Conservation (phyloP, 371 early-diverging fungal species). For the Mortierella sp. region DNA sequence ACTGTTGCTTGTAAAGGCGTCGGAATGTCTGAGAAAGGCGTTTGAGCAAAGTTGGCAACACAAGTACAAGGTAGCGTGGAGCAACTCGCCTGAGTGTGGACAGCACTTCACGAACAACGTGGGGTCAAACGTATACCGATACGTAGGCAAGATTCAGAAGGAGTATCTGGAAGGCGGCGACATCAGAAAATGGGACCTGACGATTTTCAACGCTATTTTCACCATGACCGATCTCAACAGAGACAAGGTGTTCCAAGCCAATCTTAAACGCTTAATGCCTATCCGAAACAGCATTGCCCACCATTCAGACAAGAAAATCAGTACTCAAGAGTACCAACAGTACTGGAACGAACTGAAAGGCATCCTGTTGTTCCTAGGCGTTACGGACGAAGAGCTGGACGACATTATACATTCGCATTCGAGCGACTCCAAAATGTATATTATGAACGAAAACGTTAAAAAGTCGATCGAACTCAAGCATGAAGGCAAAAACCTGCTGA, state of each 20-base stretch:
- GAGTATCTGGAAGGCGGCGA: conserved; percentile 35
- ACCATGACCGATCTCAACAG: conserved; percentile 44
- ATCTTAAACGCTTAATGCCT: conserved; percentile 34
- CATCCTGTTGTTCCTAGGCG: conserved; percentile 35
- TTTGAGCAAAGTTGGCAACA: conserved; percentile 40
- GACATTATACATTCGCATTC: conserved; percentile 40
- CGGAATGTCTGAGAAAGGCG: conserved; percentile 35
- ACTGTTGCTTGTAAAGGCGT: conserved; percentile 39
- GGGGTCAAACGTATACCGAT: conserved; percentile 27
- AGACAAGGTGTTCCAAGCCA: conserved; percentile 35
- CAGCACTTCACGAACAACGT: conserved; percentile 30
- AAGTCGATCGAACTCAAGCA: conserved; percentile 35
- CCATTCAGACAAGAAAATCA: conserved; percentile 38
- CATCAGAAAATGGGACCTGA: conserved; percentile 40
- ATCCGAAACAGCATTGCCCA: conserved; percentile 41
- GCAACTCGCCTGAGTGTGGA: conserved; percentile 37
- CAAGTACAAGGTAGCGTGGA: conserved; percentile 35
- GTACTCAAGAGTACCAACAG: conserved; percentile 34
- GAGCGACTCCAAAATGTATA: conserved; percentile 37
- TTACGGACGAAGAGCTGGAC: conserved; percentile 43
- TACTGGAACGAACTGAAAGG: conserved; percentile 37
- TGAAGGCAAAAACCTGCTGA: conserved; percentile 34
- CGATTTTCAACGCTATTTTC: conserved; percentile 36
- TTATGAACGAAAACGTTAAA: conserved; percentile 34
- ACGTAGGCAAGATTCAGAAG: conserved; percentile 37